Evolutionary conservation across 2,329 filamentous ascomycete species (phyloP), one percentile per base, ranked within the genome.

Genomic region (Setomelanomma holmii): DNA sequence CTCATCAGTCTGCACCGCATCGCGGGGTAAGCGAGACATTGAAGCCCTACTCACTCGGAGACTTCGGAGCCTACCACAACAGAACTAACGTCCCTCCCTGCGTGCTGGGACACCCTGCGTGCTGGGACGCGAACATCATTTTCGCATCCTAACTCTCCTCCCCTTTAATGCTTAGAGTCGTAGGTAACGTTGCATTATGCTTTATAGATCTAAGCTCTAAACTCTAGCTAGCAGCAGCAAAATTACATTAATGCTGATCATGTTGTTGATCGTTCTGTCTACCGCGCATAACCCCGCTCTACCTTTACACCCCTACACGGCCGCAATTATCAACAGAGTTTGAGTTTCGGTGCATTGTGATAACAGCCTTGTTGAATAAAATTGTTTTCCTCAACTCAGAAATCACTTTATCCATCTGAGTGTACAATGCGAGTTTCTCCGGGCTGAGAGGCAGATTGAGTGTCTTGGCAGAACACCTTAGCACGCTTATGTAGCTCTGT

Each of bases 381-480:
- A 41, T 23, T 24, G 27, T 27, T 23, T 27, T 24, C 21, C 39
- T 41, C 17, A 41, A 41, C 39, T 41, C 39, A 24, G 39, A 24
- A 41, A 24, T 16, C 21, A 41, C 39, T 24, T 24, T n/a, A 41
- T 41, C 39, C 21, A 5, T 41, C n/a, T 23, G 11, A 41, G 21
- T 41, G 39, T 41, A 41, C 20, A 41, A 41, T 41, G 39, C 39
- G 39, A 24, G 39, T 41, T 41, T 24, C 39, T 24, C 39, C 39
- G 39, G 21, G 20, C 39, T 41, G 5, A 23, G 21, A 41, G 39
- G 39, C 39, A 24, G 39, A 16, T 41, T 41, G 24, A 30, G 24
- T 30, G 24, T 30, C 24, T 30, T 30, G 24, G 24, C 24, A 30
- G 24, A 30, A 30, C 24, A 30, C 24, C 24, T 12, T 30, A 30